A percentile compares a stretch with the other conserved stretches of the same genome.
phyloP scores from a whole-genome alignment of 345 rosid genomes.

The Citrus unshiu region DNA sequence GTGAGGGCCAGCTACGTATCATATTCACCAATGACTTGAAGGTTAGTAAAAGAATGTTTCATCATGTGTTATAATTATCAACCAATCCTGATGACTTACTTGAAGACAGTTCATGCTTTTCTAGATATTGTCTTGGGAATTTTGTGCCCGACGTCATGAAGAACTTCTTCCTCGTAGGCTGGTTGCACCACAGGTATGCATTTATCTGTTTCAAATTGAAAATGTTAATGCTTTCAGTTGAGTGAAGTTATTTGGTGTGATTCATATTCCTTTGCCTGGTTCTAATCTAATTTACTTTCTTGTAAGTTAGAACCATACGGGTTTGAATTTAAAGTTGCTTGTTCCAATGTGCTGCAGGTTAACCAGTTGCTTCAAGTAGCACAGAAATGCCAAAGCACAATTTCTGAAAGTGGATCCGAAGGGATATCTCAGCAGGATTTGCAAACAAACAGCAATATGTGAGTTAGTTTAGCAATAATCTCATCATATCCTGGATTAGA shows the following conservation, averaged over 20 bases:
- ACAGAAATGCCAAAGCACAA: slow-evolving; percentile 91
- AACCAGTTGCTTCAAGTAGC: slow-evolving; percentile 93
- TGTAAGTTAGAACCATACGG: not conserved
- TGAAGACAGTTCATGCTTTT: not conserved
- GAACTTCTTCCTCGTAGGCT: slow-evolving; percentile 94
- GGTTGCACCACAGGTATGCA: slow-evolving; percentile 88
- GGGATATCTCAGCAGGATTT: slow-evolving; percentile 87
- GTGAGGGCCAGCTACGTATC: slow-evolving; percentile 95
- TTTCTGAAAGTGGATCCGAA: slow-evolving; percentile 85
- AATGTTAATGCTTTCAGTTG: not conserved
- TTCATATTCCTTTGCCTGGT: not conserved
- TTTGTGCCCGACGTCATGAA: slow-evolving; percentile 91
- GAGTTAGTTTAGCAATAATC: slow-evolving; percentile 23
- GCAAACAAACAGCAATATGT: slow-evolving; percentile 94
- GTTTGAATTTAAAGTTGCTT: not conserved
- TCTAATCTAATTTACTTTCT: not conserved
- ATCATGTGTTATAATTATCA: not conserved
- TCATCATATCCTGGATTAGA: not conserved
- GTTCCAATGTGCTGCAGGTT: slow-evolving; percentile 46
- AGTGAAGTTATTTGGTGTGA: not conserved
- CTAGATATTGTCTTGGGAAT: slow-evolving; percentile 97
- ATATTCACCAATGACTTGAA: slow-evolving; percentile 84
- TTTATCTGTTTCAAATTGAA: not conserved
- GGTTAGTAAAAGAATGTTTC: slow-evolving; percentile 37
- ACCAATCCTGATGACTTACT: slow-evolving; percentile 2